These are phyloP conservation scores for Nicotiana otophora DNA, from an alignment of 257 asterid genomes.

Conservation along the genomic window DNA sequence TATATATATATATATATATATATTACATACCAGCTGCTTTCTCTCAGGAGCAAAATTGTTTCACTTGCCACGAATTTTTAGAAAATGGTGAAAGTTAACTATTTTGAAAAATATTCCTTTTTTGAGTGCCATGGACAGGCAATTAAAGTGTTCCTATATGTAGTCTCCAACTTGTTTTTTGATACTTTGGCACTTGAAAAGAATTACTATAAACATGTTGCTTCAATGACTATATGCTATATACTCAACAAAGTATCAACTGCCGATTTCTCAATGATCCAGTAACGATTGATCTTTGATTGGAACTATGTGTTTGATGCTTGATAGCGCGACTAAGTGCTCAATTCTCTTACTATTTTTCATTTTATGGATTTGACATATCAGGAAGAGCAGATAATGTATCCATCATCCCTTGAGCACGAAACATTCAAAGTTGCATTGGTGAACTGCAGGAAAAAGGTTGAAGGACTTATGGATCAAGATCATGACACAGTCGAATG, in stretches of 20 bases:
- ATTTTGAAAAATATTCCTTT: neutral
- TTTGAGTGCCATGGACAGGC: neutral
- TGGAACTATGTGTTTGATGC: neutral
- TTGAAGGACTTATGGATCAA: constrained; percentile 16
- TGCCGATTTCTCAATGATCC: neutral
- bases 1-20: too few species aligned
- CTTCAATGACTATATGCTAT: neutral
- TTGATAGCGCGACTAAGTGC: neutral
- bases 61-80: neutral
- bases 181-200: neutral
- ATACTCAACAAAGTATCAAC: neutral
- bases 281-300: neutral
- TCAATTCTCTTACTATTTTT: neutral
- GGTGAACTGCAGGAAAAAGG: constrained; percentile 43
- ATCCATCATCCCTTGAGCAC: constrained; percentile 66
- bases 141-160: neutral
- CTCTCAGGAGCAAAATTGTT: neutral
- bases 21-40: neutral
- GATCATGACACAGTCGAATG: constrained; percentile 34
- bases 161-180: neutral
- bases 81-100: neutral
- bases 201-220: neutral
- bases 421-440: constrained; percentile 63
- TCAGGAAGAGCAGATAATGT: constrained; percentile 91
- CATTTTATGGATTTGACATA: neutral